phyloP scores from a whole-genome alignment of 2,329 filamentous ascomycete species.

The Colletotrichum simmondsii region DNA sequence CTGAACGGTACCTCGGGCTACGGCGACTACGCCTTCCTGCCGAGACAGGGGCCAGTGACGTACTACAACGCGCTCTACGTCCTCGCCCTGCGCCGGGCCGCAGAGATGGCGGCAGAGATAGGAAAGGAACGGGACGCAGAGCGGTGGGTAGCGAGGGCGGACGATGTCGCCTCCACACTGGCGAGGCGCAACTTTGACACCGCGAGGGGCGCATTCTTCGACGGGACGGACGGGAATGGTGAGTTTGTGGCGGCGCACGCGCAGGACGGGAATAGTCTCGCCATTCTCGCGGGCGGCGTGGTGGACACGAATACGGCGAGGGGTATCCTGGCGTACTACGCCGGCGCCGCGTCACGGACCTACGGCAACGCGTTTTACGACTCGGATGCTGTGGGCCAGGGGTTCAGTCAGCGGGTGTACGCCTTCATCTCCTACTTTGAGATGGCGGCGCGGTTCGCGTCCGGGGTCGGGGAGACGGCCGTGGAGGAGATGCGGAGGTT shows the following conservation, averaged over 20 bases:
- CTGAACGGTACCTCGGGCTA: slow-evolving; percentile 46
- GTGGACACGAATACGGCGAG: slow-evolving; percentile 43
- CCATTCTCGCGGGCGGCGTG: slow-evolving; percentile 52
- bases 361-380: slow-evolving; percentile 66
- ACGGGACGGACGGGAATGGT: slow-evolving; percentile 43
- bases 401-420: slow-evolving; percentile 58
- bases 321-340: slow-evolving; percentile 52
- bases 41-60: slow-evolving; percentile 57
- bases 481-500: slow-evolving; percentile 57
- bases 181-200: slow-evolving; percentile 53
- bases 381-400: slow-evolving; percentile 48
- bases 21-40: slow-evolving; percentile 64
- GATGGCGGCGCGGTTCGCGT: slow-evolving; percentile 58
- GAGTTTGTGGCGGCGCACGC: slow-evolving; percentile 52
- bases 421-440: slow-evolving; percentile 65
- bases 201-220: slow-evolving; percentile 55
- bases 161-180: slow-evolving; percentile 47
- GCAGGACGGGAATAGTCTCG: slow-evolving; percentile 62
- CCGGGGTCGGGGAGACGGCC: slow-evolving; percentile 44
- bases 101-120: slow-evolving; percentile 50
- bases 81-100: slow-evolving; percentile 55
- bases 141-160: slow-evolving; percentile 52
- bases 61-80: slow-evolving; percentile 65
- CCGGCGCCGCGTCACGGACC: slow-evolving; percentile 44
- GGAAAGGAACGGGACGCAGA: slow-evolving; percentile 45